Evolutionary conservation across 176 grass and related monocot species (phyloP), one percentile per base, ranked within the genome.

Genomic region (Aegilops umbellulata): DNA sequence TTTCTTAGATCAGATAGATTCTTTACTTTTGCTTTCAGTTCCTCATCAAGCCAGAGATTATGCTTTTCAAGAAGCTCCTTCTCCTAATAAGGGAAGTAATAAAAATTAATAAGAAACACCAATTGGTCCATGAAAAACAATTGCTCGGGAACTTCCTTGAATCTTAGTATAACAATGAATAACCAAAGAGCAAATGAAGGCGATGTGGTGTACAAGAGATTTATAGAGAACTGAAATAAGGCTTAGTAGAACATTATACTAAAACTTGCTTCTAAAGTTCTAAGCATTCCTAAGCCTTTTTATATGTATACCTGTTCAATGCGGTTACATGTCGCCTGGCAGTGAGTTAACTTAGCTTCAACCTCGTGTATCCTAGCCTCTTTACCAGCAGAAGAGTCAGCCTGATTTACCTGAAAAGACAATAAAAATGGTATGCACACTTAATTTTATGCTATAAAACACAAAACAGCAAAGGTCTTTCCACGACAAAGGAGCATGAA

Each of bases 61-160:
- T 99, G 92, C 46, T 90, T 94, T 86, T 91, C 88, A 65, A 99
- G 92, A 66, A 99, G 80, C 74, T 96, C 90, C 51, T 96, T 96
- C 88, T 99, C 97, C 97, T 99, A 64, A 74, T 77, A 90, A 92
- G 24, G 26, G 15, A 29, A 65, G 49, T 26, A 25, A 80, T 17
- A 25, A 80, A 84, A 85, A 10, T 23, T 84, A 64, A 55, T 75
- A 90, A 69, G 30, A 78, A 78, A 27, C 60, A 81, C 24, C 12
- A 10, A 51, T 74, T 60, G 30, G 2, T 68, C 31, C 51, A 35
- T 66, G 25, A 22, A 58, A 58, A 58, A 58, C 19, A 58, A 58
- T 8, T 58, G 53, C 20, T 58, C 53, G 22, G 7, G 53, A 58
- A 58, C 19, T 17, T 58, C 53, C 19, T 58, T 22, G 53, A 65